Conservation (phyloP, 202 grass and related monocot genomes). For the Eragrostis tef region DNA sequence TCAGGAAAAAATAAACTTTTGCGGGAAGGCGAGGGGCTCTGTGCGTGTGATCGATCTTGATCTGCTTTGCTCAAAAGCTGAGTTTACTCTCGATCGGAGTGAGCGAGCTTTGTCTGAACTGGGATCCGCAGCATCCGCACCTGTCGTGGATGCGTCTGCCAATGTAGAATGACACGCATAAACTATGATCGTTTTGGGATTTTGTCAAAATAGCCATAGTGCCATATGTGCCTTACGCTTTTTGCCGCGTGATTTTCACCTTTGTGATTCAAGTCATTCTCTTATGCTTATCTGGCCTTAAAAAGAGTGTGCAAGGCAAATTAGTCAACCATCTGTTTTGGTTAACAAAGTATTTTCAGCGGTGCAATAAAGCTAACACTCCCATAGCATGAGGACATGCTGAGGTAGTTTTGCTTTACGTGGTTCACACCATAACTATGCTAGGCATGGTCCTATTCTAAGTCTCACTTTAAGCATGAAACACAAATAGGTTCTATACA, state of each 20-base stretch:
- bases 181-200: background rate
- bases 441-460: background rate
- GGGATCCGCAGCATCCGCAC: constrained; percentile 29
- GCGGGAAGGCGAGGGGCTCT: constrained; percentile 28
- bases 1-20: constrained; percentile 17
- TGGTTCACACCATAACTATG: background rate
- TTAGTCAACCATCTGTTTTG: too few relatives aligned
- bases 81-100: background rate
- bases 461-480: background rate
- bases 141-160: background rate
- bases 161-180: background rate
- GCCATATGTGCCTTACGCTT: too few relatives aligned
- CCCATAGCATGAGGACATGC: too few relatives aligned
- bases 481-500: background rate
- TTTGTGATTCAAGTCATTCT: too few relatives aligned
- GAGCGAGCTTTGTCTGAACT: background rate
- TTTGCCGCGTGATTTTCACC: too few relatives aligned
- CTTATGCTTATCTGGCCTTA: too few relatives aligned
- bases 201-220: background rate
- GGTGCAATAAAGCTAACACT: too few relatives aligned
- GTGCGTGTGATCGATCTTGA: constrained; percentile 7
- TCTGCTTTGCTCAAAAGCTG: background rate
- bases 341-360: too few relatives aligned
- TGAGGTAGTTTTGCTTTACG: background rate
- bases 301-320: too few relatives aligned